Percentiles rank a stretch among this genome's conserved stretches.
phyloP scores from a whole-genome alignment of 2,329 filamentous ascomycete species.

The Ophiocordyceps camponoti-saundersi region DNA sequence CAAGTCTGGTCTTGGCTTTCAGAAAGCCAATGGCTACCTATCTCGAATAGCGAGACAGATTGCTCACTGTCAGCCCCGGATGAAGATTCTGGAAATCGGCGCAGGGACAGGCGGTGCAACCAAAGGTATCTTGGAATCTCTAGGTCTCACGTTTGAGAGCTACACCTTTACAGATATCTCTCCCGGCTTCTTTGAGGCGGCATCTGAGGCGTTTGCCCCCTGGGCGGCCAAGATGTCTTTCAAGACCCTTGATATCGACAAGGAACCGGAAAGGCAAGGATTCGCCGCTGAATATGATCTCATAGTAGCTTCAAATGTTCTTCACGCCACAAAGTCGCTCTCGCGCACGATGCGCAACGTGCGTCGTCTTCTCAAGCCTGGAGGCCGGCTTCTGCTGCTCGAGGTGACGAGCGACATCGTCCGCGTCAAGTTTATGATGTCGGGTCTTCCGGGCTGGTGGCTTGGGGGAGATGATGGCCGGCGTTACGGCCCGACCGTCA shows the following conservation, averaged over 20 bases:
- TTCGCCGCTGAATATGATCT: constrained; percentile 18
- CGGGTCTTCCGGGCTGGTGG: not conserved
- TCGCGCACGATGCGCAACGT: constrained; percentile 6
- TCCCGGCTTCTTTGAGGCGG: constrained; percentile 17
- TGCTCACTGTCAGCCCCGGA: constrained; percentile 14
- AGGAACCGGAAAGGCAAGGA: constrained; percentile 12
- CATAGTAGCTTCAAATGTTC: constrained; percentile 18
- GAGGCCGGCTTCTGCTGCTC: not conserved
- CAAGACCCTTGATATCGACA: constrained; percentile 11
- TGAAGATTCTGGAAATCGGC: constrained; percentile 23
- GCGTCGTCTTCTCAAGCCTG: not conserved
- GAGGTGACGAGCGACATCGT: constrained; percentile 1
- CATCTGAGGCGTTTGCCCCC: constrained; percentile 7
- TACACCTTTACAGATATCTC: constrained; percentile 31
- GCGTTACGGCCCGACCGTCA: not conserved
- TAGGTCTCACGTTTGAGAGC: constrained; percentile 11
- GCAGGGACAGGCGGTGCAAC: constrained; percentile 27
- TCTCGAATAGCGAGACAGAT: constrained; percentile 7
- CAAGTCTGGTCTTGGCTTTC: constrained; percentile 2
- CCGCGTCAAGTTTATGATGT: not conserved
- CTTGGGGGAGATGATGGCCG: constrained; percentile 1
- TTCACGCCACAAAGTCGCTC: constrained; percentile 18
- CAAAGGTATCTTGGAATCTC: constrained; percentile 12
- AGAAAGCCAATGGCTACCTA: constrained; percentile 4
- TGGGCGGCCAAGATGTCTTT: constrained; percentile 4